Conservation (phyloP, 768 basidiomycete species). For the Megacollybia marginata region DNA sequence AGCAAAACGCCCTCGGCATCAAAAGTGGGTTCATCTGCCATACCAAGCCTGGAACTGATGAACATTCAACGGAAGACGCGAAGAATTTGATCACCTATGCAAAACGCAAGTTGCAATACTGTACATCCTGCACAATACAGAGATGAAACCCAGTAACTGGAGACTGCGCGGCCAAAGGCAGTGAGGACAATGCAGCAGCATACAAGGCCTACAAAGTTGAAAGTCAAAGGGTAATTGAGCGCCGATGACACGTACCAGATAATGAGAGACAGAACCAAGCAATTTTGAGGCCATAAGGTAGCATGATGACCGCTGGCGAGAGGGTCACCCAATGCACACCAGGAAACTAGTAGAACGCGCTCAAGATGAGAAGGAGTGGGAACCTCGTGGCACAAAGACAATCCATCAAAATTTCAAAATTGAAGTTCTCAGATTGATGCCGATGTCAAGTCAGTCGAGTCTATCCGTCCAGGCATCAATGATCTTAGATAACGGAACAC, state of each 20-base stretch:
- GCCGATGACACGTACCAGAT: constrained; percentile 30
- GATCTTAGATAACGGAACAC: too few species aligned
- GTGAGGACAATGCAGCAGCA: constrained; percentile 42
- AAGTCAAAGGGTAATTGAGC: background rate
- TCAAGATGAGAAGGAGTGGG: too few species aligned
- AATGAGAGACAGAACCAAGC: constrained; percentile 53
- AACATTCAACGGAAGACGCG: constrained; percentile 2
- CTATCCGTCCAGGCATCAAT: too few species aligned
- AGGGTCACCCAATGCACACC: too few species aligned
- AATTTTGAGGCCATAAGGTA: constrained; percentile 47
- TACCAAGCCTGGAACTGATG: constrained; percentile 41
- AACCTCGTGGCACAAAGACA: too few species aligned
- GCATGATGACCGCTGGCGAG: constrained; percentile 26
- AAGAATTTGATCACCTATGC: constrained; percentile 37
- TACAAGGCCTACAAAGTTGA: constrained; percentile 32
- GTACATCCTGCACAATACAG: constrained; percentile 44
- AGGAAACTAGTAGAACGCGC: too few species aligned
- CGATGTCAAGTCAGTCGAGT: too few species aligned
- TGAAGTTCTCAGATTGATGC: too few species aligned
- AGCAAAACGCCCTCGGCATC: constrained; percentile 56
- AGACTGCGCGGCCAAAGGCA: constrained; percentile 35
- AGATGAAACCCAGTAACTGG: constrained; percentile 40
- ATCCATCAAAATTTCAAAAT: too few species aligned
- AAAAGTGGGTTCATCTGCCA: constrained; percentile 53
- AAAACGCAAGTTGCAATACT: constrained; percentile 48